phyloP scores from a whole-genome alignment of 352 stramenopile genomes.

The Peronospora tabacina region DNA sequence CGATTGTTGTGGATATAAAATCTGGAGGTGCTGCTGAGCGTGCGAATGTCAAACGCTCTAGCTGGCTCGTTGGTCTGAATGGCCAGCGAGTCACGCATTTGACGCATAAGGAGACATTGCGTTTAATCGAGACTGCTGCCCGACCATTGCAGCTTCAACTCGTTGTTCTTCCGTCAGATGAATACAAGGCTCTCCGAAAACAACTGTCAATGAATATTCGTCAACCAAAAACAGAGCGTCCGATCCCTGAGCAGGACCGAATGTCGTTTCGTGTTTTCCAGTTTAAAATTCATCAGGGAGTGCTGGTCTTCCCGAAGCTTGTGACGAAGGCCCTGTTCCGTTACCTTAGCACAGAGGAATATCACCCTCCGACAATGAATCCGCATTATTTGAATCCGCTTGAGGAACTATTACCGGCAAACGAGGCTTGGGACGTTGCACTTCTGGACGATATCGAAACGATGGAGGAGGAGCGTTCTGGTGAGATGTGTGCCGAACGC shows the following conservation, averaged over 20 bases:
- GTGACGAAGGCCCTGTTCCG: constrained; percentile 61
- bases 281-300: constrained; percentile 75
- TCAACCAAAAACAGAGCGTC: constrained; percentile 71
- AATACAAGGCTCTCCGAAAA: constrained; percentile 65
- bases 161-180: constrained; percentile 56
- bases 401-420: constrained; percentile 39
- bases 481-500: constrained; percentile 71
- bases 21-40: constrained; percentile 60
- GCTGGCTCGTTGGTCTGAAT: constrained; percentile 74
- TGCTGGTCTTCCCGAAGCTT: constrained; percentile 61
- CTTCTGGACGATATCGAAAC: constrained; percentile 48
- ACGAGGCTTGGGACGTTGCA: constrained; percentile 42
- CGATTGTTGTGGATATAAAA: constrained; percentile 86
- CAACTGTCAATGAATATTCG: constrained; percentile 83
- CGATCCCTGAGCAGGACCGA: constrained; percentile 75
- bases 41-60: constrained; percentile 72
- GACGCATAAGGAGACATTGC: constrained; percentile 81
- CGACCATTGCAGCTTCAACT: constrained; percentile 67
- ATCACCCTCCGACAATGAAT: constrained; percentile 47
- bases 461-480: constrained; percentile 53
- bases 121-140: constrained; percentile 71
- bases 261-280: constrained; percentile 85
- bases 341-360: constrained; percentile 68
- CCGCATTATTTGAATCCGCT: constrained; percentile 43
- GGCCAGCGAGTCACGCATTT: constrained; percentile 61